These are phyloP conservation scores for Brassica rapa DNA, from an alignment of 345 rosid genomes.

Conservation along the genomic window DNA sequence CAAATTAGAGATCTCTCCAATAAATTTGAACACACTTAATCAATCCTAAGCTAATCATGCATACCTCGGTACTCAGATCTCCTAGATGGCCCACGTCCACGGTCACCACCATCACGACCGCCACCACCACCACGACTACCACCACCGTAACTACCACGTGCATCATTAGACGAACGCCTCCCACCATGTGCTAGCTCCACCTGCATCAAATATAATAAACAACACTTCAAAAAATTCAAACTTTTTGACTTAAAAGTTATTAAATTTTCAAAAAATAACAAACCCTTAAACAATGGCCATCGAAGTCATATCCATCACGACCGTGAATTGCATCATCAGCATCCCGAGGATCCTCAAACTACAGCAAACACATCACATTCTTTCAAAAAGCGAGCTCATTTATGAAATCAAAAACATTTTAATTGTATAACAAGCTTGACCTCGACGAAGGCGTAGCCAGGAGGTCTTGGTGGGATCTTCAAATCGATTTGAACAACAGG, in stretches of 20 bases:
- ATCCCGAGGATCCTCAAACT: conserved; percentile 97
- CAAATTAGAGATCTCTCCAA: conserved; percentile 9
- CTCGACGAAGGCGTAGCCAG: conserved; percentile 99
- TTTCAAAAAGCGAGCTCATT: neutral
- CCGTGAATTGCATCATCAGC: conserved; percentile 97
- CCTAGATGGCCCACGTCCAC: conserved; percentile 82
- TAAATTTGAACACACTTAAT: neutral
- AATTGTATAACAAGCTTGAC: conserved; percentile 39
- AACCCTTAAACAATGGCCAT: conserved; percentile 83
- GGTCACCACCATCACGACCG: conserved; percentile 47
- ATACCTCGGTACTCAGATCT: conserved; percentile 91
- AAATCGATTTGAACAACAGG: conserved; percentile 82
- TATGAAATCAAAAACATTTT: neutral
- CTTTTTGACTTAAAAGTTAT: neutral
- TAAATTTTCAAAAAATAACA: conserved; percentile 8
- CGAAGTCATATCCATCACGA: conserved; percentile 97
- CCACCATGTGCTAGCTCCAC: conserved; percentile 99
- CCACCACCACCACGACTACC: conserved; percentile 48
- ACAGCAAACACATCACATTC: neutral
- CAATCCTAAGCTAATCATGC: neutral
- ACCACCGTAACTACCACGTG: conserved; percentile 69
- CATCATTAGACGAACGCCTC: conserved; percentile 70
- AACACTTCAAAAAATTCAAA: neutral
- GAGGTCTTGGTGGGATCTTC: conserved; percentile 99
- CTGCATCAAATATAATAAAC: conserved; percentile 35